Evolutionary conservation across 306 rosid genomes (phyloP).

Genomic region (Lablab purpureus): DNA sequence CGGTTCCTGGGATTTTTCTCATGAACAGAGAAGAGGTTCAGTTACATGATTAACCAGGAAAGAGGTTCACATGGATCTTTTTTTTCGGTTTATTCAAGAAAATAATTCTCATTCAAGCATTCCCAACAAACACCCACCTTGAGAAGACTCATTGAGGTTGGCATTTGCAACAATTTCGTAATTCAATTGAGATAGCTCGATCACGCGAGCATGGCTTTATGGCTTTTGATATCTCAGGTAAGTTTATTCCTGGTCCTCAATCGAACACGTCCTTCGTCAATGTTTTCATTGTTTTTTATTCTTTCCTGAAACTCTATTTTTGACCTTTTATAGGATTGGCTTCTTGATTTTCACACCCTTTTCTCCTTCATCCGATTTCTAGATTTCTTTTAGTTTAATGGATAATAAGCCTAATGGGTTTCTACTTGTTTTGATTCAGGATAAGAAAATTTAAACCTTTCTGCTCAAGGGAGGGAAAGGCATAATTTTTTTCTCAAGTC

Average conservation of each 20-base stretch:
- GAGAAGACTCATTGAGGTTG: neutral
- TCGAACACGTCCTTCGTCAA: neutral
- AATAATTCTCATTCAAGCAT: neutral
- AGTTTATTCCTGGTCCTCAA: slow-evolving; percentile 21
- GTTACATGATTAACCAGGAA: too few relatives aligned
- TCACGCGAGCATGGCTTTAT: slow-evolving; percentile 60
- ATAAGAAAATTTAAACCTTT: neutral
- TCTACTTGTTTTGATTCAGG: neutral
- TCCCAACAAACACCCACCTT: neutral
- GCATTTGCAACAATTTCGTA: neutral
- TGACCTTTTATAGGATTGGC: neutral
- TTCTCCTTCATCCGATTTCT: neutral
- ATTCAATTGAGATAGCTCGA: slow-evolving; percentile 5
- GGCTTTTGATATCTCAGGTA: slow-evolving; percentile 72
- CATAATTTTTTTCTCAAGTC: neutral
- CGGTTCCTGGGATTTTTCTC: too few relatives aligned
- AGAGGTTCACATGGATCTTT: too few relatives aligned
- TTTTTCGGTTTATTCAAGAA: too few relatives aligned
- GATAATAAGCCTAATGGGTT: neutral
- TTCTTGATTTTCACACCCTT: neutral
- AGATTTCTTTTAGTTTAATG: neutral
- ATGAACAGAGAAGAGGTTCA: too few relatives aligned
- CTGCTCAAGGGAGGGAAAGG: neutral
- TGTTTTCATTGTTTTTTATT: neutral
- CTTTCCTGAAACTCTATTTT: slow-evolving; percentile 1